Evolutionary conservation across 2,329 filamentous ascomycete genomes (phyloP).

Genomic region (Leptographium wingfieldii): DNA sequence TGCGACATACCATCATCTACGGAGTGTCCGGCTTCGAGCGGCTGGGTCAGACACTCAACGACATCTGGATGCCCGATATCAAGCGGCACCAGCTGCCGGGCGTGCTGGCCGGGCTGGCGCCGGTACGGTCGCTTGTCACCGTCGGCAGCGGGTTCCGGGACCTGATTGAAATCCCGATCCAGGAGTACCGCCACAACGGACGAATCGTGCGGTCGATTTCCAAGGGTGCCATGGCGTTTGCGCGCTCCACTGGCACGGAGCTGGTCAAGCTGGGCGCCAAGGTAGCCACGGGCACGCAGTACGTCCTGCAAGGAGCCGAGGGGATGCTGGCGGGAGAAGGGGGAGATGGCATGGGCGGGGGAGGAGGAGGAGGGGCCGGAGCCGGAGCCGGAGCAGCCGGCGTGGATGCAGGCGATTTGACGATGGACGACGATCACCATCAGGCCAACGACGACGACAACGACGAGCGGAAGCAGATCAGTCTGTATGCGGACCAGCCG

Average conservation of each 20-base stretch:
- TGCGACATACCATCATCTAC: constrained; percentile 85
- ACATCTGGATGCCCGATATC: constrained; percentile 94
- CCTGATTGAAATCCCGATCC: constrained; percentile 77
- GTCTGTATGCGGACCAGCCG: constrained; percentile 88
- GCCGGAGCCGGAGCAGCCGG: no score
- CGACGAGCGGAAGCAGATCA: constrained; percentile 64
- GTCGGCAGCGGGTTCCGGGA: constrained; percentile 79
- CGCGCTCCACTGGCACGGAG: constrained; percentile 84
- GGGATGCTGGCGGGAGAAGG: constrained; percentile 48
- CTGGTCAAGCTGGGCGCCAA: constrained; percentile 92
- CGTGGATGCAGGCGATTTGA: background rate
- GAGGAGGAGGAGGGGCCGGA: background rate
- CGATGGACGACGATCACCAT: constrained; percentile 10
- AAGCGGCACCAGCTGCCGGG: constrained; percentile 78
- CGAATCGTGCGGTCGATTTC: constrained; percentile 82
- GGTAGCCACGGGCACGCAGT: constrained; percentile 87
- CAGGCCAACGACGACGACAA: constrained; percentile 31
- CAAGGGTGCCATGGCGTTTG: constrained; percentile 82
- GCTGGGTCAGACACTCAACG: constrained; percentile 79
- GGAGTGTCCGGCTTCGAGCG: constrained; percentile 84
- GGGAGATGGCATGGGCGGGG: background rate
- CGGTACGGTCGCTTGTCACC: constrained; percentile 81
- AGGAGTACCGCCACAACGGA: constrained; percentile 89
- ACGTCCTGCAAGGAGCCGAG: constrained; percentile 81
- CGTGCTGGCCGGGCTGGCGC: constrained; percentile 77